Evolutionary conservation across 371 early-diverging fungal genomes (phyloP).

Genomic region (Haplosporangium sp.): DNA sequence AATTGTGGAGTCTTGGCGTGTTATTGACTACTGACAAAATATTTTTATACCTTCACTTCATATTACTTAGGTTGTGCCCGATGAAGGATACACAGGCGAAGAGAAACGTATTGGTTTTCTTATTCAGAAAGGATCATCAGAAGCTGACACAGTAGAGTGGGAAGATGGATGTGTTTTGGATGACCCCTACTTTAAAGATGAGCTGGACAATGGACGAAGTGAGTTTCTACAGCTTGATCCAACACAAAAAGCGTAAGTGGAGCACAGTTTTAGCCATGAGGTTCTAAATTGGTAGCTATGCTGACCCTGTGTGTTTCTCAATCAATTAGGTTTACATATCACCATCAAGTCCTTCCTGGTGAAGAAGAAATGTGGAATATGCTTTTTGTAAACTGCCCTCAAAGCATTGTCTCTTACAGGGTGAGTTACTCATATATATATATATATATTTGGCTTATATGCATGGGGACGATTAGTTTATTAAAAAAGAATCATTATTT

Average conservation of each 20-base stretch:
- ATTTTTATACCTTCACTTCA: not conserved
- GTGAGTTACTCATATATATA: conserved; percentile 29
- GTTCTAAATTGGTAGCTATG: too few species aligned
- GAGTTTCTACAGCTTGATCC: conserved; percentile 27
- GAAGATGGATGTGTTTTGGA: conserved; percentile 44
- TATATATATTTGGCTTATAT: too few species aligned
- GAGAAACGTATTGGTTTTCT: conserved; percentile 46
- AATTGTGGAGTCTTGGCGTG: not conserved
- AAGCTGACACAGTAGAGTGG: conserved; percentile 36
- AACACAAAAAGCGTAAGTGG: conserved; percentile 24
- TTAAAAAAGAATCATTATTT: too few species aligned
- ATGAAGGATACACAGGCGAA: conserved; percentile 20
- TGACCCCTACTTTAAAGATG: conserved; percentile 31
- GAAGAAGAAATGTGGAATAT: conserved; percentile 66
- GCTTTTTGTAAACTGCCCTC: conserved; percentile 60
- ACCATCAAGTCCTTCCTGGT: conserved; percentile 35
- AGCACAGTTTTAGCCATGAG: not conserved
- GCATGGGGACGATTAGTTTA: too few species aligned
- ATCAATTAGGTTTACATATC: conserved; percentile 49
- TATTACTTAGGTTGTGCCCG: conserved; percentile 18
- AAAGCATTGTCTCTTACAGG: conserved; percentile 54
- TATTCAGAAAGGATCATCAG: conserved; percentile 31
- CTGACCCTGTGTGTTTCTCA: not conserved
- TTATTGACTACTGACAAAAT: not conserved
- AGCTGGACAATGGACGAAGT: conserved; percentile 26